A percentile compares a stretch with the other conserved stretches of the same genome.
phyloP scores from a whole-genome alignment of 2,329 filamentous ascomycete genomes.

The Boeremia lycopersici region DNA sequence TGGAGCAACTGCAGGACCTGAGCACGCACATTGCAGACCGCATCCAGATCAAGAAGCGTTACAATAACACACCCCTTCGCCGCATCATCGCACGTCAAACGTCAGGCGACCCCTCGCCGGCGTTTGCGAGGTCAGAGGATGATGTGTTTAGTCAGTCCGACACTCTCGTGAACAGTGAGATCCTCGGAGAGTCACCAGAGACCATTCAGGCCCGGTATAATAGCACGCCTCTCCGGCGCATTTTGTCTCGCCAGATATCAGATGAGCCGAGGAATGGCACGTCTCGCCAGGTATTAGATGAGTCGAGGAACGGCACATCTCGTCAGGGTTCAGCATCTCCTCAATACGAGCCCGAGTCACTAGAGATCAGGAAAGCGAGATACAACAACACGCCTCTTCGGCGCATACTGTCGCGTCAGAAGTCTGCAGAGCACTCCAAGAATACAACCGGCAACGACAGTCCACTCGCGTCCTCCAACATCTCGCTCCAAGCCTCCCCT shows the following conservation, averaged over 20 bases:
- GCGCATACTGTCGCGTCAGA: constrained; percentile 2
- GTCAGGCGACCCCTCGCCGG: not conserved
- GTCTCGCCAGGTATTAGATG: not conserved
- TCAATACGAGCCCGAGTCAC: not conserved
- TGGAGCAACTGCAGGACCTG: constrained; percentile 8
- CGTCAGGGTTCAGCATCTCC: too few relatives aligned
- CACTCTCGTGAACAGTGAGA: constrained; percentile 1
- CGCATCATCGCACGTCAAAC: constrained; percentile 2
- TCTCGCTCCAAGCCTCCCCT: not conserved
- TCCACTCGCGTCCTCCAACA: not conserved
- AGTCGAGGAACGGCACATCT: rapidly evolving
- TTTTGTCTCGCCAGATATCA: not conserved
- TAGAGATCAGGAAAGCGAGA: not conserved
- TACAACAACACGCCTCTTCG: constrained; percentile 13
- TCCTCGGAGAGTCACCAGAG: not conserved
- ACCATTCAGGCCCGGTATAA: not conserved
- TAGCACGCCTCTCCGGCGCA: constrained; percentile 4
- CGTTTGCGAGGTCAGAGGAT: not conserved
- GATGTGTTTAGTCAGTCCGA: constrained; percentile 3
- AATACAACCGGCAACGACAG: not conserved
- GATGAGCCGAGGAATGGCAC: rapidly evolving
- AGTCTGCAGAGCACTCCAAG: not conserved
- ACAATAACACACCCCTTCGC: constrained; percentile 12
- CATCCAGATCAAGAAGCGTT: constrained; percentile 10
- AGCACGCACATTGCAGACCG: not conserved